Evolutionary conservation across 805 yeast genomes (phyloP).

Genomic region (Clavispora vitiphila): DNA sequence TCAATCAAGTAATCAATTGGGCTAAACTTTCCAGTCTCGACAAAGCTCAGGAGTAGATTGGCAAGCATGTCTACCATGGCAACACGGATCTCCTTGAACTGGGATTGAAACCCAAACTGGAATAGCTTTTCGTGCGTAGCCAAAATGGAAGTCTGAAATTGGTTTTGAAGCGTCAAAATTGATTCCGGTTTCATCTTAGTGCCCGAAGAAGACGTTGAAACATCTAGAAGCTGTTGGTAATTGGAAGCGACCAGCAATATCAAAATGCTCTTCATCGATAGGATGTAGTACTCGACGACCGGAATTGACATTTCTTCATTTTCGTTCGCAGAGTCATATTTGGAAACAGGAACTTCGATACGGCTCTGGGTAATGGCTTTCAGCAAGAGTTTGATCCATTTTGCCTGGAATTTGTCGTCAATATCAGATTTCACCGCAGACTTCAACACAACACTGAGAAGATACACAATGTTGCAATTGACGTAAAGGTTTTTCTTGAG

Average conservation of each 20-base stretch:
- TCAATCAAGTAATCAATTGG: conserved; percentile 30
- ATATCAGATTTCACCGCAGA: conserved; percentile 34
- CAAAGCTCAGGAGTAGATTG: conserved; percentile 29
- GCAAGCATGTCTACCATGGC: conserved; percentile 35
- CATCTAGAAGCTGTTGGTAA: conserved; percentile 33
- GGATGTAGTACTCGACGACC: conserved; percentile 28
- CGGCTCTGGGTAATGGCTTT: conserved; percentile 21
- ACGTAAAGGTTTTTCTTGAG: conserved; percentile 29
- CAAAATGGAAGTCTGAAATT: conserved; percentile 28
- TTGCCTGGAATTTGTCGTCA: conserved; percentile 36
- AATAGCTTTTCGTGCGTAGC: conserved; percentile 26
- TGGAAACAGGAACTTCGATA: conserved; percentile 7
- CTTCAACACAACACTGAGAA: conserved; percentile 28
- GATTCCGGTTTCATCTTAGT: conserved; percentile 40
- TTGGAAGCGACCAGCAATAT: conserved; percentile 30
- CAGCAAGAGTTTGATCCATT: conserved; percentile 27
- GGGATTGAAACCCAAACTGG: conserved; percentile 27
- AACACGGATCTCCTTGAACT: conserved; percentile 30
- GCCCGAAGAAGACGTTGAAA: conserved; percentile 33
- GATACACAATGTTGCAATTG: conserved; percentile 23
- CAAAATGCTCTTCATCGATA: conserved; percentile 28
- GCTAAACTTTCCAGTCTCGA: conserved; percentile 34
- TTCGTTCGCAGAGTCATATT: background rate
- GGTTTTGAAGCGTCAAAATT: conserved; percentile 36
- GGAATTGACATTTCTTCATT: conserved; percentile 18